A percentile compares a stretch with the other conserved stretches of the same genome.
These are phyloP conservation scores for Camelina hispida DNA, from an alignment of 345 rosid genomes.

Conservation along the genomic window DNA sequence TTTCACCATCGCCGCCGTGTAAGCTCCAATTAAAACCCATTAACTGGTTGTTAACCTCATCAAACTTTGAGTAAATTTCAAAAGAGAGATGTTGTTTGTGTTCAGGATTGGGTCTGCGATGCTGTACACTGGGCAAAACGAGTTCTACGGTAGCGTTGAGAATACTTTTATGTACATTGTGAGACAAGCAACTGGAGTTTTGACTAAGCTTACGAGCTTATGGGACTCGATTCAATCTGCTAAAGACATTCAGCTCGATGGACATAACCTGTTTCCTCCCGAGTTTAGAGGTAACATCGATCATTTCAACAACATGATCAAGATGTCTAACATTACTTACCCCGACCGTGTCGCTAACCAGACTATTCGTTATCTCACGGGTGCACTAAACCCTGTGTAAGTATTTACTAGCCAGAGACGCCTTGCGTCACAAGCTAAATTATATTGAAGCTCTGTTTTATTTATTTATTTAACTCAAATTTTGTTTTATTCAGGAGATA, in stretches of 20 bases:
- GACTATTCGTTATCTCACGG: constrained; percentile 43
- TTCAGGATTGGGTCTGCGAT: constrained; percentile 55
- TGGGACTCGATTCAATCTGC: constrained; percentile 50
- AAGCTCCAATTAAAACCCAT: not conserved
- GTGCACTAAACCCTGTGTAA: constrained; percentile 50
- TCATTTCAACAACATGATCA: constrained; percentile 45
- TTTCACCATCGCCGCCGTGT: constrained; percentile 60
- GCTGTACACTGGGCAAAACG: constrained; percentile 50
- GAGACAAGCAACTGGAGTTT: constrained; percentile 41
- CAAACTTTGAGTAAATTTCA: not conserved
- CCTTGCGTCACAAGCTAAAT: constrained; percentile 13
- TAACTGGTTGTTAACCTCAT: too few relatives aligned
- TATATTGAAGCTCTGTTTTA: not conserved
- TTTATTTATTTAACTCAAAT: not conserved
- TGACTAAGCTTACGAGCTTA: constrained; percentile 43
- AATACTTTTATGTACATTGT: constrained; percentile 46
- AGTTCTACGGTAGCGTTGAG: constrained; percentile 48
- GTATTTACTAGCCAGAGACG: not conserved
- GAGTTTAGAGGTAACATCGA: constrained; percentile 47
- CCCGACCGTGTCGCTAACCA: constrained; percentile 47
- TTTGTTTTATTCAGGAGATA: constrained; percentile 46
- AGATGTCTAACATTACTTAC: constrained; percentile 46
- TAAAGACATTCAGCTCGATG: constrained; percentile 40
- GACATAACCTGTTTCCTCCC: constrained; percentile 46
- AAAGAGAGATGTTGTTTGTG: not conserved